phyloP scores from a whole-genome alignment of 441 rosid species.

The Gossypium lobatum region DNA sequence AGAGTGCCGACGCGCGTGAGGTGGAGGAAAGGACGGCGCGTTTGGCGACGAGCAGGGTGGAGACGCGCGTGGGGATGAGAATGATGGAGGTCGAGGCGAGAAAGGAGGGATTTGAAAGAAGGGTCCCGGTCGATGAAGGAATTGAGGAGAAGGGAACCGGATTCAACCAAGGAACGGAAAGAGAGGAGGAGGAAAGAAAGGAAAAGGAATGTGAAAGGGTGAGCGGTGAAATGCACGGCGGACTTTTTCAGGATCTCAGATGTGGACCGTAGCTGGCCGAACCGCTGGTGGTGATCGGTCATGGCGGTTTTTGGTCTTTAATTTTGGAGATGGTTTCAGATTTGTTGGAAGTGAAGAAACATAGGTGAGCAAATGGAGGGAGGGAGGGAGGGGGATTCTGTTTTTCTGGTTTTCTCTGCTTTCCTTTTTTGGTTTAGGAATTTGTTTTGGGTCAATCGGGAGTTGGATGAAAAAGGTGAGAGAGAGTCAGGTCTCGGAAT shows the following conservation, averaged over 20 bases:
- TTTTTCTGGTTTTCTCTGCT: neutral
- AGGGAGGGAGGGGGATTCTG: neutral
- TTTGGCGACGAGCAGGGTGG: slow-evolving; percentile 28
- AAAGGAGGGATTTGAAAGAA: slow-evolving; percentile 69
- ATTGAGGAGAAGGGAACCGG: slow-evolving; percentile 55
- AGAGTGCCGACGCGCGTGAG: slow-evolving; percentile 78
- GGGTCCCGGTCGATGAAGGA: slow-evolving; percentile 82
- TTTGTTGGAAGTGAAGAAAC: neutral
- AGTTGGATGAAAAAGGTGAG: neutral
- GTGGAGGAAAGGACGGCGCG: slow-evolving; percentile 71
- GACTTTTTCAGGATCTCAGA: slow-evolving; percentile 48
- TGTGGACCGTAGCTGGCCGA: slow-evolving; percentile 58
- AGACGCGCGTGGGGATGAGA: slow-evolving; percentile 15
- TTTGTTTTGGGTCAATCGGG: neutral
- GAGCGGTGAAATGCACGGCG: slow-evolving; percentile 41
- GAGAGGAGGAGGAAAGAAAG: slow-evolving; percentile 71
- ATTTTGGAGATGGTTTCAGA: neutral
- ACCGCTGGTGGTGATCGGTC: slow-evolving; percentile 59
- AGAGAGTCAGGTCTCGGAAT: too few relatives aligned
- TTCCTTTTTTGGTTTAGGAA: neutral
- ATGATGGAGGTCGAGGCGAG: slow-evolving; percentile 63
- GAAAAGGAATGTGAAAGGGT: slow-evolving; percentile 49
- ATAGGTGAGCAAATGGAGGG: neutral
- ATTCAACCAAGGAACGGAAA: slow-evolving; percentile 71
- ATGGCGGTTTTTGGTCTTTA: slow-evolving; percentile 26